Conservation (phyloP, 192 early-diverging fungal genomes). For the Backusella westeae region DNA sequence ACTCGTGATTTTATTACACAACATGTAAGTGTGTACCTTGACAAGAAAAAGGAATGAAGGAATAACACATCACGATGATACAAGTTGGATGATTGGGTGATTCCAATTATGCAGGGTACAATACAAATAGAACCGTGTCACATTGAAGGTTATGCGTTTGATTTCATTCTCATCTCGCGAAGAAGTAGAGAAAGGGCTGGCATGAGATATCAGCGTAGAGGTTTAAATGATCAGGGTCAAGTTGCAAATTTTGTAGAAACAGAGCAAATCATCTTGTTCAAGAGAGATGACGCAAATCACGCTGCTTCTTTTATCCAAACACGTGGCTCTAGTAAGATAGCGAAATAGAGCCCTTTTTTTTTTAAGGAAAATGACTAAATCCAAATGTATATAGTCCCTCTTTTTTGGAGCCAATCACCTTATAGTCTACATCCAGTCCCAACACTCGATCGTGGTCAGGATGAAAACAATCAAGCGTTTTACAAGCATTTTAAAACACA, state of each 20-base stretch:
- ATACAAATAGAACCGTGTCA: constrained; percentile 63
- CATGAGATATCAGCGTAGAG: constrained; percentile 86
- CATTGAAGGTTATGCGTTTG: constrained; percentile 57
- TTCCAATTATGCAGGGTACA: constrained; percentile 70
- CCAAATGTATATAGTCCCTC: constrained; percentile 41
- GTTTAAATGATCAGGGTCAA: constrained; percentile 81
- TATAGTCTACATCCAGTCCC: constrained; percentile 68
- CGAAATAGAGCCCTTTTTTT: neutral
- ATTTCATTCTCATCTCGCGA: constrained; percentile 68
- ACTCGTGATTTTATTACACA: constrained; percentile 39
- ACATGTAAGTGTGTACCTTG: constrained; percentile 30
- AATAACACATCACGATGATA: neutral
- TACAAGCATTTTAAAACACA: constrained; percentile 54
- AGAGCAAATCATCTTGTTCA: constrained; percentile 81
- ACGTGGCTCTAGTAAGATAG: constrained; percentile 72
- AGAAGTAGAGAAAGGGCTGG: constrained; percentile 62
- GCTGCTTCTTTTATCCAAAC: constrained; percentile 84
- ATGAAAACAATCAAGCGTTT: constrained; percentile 55
- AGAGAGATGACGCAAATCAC: constrained; percentile 48
- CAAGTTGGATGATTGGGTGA: constrained; percentile 50
- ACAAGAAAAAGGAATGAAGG: neutral
- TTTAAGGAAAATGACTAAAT: neutral
- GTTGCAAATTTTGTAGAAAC: constrained; percentile 98
- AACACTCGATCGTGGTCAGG: constrained; percentile 46
- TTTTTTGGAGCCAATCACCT: constrained; percentile 75